phyloP scores from a whole-genome alignment of 176 grass and related monocot genomes.

The Aegilops speltoides region DNA sequence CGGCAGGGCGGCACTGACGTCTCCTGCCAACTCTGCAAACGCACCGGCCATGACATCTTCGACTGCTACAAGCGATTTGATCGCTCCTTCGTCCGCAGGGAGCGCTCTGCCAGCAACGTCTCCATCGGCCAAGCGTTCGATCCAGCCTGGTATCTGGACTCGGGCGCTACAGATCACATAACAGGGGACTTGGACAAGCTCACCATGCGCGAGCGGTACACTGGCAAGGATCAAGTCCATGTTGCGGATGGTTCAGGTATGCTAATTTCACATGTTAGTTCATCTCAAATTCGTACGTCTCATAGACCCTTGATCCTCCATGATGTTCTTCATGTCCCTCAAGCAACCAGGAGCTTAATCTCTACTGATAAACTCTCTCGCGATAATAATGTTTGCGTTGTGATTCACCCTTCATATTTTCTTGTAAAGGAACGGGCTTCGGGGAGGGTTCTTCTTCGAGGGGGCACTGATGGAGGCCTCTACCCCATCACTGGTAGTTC shows the following conservation, averaged over 20 bases:
- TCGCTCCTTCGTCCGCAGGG: neutral
- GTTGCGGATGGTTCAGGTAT: neutral
- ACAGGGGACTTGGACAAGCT: neutral
- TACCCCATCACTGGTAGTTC: too few species aligned
- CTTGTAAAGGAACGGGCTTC: too few species aligned
- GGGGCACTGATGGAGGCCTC: too few species aligned
- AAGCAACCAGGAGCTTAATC: too few species aligned
- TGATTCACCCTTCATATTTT: too few species aligned
- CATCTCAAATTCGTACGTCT: too few species aligned
- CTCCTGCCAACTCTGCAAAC: neutral
- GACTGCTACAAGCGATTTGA: neutral
- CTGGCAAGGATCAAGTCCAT: neutral
- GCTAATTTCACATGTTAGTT: neutral
- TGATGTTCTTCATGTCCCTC: too few species aligned
- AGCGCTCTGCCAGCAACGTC: neutral
- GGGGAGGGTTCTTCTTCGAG: too few species aligned
- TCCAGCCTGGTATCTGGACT: neutral
- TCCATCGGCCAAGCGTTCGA: neutral
- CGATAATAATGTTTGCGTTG: too few species aligned
- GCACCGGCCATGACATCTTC: neutral
- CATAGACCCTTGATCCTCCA: too few species aligned
- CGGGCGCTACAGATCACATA: neutral
- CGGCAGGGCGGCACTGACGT: neutral
- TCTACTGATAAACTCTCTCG: too few species aligned
- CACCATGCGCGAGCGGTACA: neutral